Conservation (phyloP, 257 asterid species). For the Leonotis leonurus region DNA sequence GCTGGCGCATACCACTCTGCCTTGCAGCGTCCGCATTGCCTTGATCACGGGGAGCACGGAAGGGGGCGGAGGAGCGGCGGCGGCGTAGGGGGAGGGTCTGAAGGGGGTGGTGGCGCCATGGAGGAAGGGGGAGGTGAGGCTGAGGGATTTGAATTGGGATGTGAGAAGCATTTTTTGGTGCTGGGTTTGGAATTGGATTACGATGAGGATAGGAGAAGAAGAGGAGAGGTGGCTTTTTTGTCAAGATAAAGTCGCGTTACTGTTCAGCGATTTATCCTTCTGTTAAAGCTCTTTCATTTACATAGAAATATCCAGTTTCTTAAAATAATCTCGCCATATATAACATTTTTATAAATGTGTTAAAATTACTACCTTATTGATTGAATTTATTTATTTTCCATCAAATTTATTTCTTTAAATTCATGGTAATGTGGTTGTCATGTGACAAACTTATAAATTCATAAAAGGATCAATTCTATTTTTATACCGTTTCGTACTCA, state of each 20-base stretch:
- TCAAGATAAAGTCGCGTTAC: neutral
- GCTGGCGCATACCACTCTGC: conserved; percentile 69
- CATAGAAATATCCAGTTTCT: too few relatives aligned
- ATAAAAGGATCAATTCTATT: too few relatives aligned
- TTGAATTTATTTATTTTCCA: too few relatives aligned
- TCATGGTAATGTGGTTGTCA: too few relatives aligned
- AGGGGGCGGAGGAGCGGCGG: conserved; percentile 25
- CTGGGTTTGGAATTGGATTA: conserved; percentile 13
- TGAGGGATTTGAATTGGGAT: conserved; percentile 49
- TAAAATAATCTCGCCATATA: too few relatives aligned
- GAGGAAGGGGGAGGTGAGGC: conserved; percentile 58
- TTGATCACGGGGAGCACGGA: conserved; percentile 38
- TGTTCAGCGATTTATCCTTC: neutral
- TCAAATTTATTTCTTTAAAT: too few relatives aligned
- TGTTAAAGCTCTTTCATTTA: too few relatives aligned
- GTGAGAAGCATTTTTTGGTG: conserved; percentile 30
- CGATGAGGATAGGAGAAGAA: too few relatives aligned
- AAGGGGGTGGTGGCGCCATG: conserved; percentile 54
- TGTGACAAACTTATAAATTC: too few relatives aligned
- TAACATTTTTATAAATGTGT: too few relatives aligned
- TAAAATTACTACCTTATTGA: too few relatives aligned
- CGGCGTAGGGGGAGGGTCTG: conserved; percentile 26
- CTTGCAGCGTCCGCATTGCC: conserved; percentile 68
- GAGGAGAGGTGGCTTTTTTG: neutral
- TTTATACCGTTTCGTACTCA: too few relatives aligned